Conservation (phyloP, 495 filamentous ascomycete species). For the Penicillium verhagenii region DNA sequence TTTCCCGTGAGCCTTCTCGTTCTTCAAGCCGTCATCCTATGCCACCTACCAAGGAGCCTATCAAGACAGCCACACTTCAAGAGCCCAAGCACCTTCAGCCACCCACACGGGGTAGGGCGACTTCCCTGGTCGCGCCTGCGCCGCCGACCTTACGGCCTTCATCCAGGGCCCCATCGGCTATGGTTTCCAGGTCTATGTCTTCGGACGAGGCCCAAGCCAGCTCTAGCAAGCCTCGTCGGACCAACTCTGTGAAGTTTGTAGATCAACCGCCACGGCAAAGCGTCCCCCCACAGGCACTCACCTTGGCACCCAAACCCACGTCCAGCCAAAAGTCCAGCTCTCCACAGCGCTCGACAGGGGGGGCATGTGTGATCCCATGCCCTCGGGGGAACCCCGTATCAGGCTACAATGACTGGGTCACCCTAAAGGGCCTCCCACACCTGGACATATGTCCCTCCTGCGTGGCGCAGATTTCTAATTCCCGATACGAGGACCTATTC, state of each 20-base stretch:
- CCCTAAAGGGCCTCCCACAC: slow-evolving; percentile 51
- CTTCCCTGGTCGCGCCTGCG: slow-evolving; percentile 5
- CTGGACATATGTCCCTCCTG: slow-evolving; percentile 67
- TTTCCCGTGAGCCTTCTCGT: slow-evolving; percentile 3
- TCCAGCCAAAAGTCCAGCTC: slow-evolving; percentile 14
- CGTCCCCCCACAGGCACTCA: background rate
- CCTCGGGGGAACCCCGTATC: slow-evolving; percentile 48
- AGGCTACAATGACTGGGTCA: slow-evolving; percentile 65
- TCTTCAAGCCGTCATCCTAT: background rate
- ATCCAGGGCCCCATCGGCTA: slow-evolving; percentile 11
- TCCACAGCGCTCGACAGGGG: slow-evolving; percentile 17
- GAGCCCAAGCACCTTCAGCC: slow-evolving; percentile 3
- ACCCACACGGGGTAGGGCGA: slow-evolving; percentile 2
- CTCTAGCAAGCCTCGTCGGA: slow-evolving; percentile 2
- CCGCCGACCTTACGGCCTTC: slow-evolving; percentile 11
- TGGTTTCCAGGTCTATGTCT: slow-evolving; percentile 7
- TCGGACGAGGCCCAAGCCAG: slow-evolving; percentile 9
- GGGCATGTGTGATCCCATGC: slow-evolving; percentile 50
- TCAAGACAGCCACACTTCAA: background rate
- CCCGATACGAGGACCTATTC: slow-evolving; percentile 53
- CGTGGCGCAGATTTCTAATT: slow-evolving; percentile 53
- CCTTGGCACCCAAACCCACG: background rate
- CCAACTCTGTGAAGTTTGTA: slow-evolving; percentile 14
- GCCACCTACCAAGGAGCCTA: background rate
- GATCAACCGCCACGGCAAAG: background rate